These are phyloP conservation scores for Verticillium zaregamsianum DNA, from an alignment of 2,329 filamentous ascomycete genomes.

Conservation along the genomic window DNA sequence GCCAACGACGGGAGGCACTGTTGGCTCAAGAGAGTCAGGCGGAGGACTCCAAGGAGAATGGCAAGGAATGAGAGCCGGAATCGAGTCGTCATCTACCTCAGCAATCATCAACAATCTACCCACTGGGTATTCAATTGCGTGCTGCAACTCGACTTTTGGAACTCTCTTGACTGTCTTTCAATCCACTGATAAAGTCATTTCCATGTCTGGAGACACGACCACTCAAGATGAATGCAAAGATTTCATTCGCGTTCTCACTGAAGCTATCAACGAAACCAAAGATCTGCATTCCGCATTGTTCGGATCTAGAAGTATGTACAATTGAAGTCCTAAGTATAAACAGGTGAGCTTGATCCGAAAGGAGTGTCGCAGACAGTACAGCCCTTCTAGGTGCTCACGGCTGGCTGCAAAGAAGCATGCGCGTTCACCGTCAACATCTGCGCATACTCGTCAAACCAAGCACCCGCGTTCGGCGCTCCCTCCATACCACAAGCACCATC, in stretches of 20 bases:
- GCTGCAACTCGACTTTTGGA: no score
- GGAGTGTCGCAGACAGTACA: not conserved
- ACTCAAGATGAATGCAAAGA: no score
- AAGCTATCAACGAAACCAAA: no score
- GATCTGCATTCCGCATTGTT: no score
- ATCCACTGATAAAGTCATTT: no score
- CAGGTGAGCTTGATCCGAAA: no score
- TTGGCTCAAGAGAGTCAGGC: not conserved
- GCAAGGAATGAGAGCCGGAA: not conserved
- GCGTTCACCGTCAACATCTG: constrained; percentile 36
- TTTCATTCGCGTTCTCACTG: no score
- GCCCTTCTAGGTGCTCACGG: not conserved
- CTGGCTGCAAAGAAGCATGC: constrained; percentile 9
- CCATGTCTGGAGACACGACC: no score
- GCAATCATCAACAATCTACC: not conserved
- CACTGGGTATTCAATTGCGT: no score
- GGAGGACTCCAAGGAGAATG: not conserved
- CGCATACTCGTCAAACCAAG: constrained; percentile 37
- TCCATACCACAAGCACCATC: constrained; percentile 34
- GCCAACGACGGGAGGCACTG: constrained; percentile 54
- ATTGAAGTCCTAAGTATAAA: no score
- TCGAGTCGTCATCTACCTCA: not conserved
- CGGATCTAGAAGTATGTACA: no score
- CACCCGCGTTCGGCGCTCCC: constrained; percentile 31
- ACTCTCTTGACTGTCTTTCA: no score